Evolutionary conservation across 2,329 filamentous ascomycete genomes (phyloP).

Genomic region (Colletotrichum sp.): DNA sequence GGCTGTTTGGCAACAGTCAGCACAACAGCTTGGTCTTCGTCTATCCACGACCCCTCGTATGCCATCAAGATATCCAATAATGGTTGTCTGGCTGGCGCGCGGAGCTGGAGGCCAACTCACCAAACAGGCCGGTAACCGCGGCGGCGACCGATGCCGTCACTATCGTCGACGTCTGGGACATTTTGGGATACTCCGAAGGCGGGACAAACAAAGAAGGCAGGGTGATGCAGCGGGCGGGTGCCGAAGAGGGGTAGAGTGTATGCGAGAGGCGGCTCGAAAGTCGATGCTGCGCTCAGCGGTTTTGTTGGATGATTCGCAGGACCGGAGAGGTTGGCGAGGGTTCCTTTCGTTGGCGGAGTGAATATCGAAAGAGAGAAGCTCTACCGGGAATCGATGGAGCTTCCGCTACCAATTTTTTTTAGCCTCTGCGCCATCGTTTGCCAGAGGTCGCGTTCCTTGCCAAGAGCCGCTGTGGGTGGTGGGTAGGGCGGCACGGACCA

Average conservation of each 20-base stretch:
- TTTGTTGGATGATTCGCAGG: background rate
- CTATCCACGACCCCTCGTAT: background rate
- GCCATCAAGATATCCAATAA: background rate
- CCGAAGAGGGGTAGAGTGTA: background rate
- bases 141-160: constrained; percentile 68
- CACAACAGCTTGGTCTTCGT: background rate
- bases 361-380: constrained; percentile 20
- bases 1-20: constrained; percentile 43
- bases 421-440: constrained; percentile 18
- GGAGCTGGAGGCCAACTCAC: constrained; percentile 44
- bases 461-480: constrained; percentile 1
- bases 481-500: constrained; percentile 12
- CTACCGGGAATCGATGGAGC: constrained; percentile 21
- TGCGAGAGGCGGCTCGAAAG: background rate
- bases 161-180: constrained; percentile 49
- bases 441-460: constrained; percentile 16
- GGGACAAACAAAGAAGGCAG: constrained; percentile 19
- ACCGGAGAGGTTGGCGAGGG: background rate
- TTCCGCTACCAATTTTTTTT: constrained; percentile 25
- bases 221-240: background rate
- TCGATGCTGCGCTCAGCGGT: background rate
- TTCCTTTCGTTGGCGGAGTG: constrained; percentile 5
- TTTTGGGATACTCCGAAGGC: background rate
- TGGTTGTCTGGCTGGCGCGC: background rate
- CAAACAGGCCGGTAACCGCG: constrained; percentile 62